Evolutionary conservation across 495 filamentous ascomycete genomes (phyloP).

Genomic region (Symbiotaphrina buchneri): DNA sequence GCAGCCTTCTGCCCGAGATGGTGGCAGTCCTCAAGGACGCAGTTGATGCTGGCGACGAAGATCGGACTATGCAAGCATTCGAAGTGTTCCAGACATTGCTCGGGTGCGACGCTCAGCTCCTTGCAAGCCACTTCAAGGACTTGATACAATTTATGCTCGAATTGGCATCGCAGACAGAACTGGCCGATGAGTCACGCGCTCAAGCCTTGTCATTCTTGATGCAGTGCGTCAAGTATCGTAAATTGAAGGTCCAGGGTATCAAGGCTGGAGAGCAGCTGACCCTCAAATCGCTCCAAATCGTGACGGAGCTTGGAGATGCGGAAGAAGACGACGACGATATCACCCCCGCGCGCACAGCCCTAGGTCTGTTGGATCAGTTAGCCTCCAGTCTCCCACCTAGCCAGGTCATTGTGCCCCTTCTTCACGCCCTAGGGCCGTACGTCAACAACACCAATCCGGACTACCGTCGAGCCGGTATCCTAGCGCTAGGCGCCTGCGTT

Average conservation of each 20-base stretch:
- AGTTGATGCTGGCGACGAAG: constrained; percentile 59
- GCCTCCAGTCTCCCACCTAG: constrained; percentile 71
- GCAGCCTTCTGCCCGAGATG: constrained; percentile 66
- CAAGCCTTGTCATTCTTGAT: constrained; percentile 89
- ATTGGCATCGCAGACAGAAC: constrained; percentile 45
- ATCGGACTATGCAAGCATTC: constrained; percentile 69
- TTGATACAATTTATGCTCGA: constrained; percentile 88
- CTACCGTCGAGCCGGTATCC: constrained; percentile 70
- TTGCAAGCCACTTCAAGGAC: constrained; percentile 72
- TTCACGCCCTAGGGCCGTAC: constrained; percentile 64
- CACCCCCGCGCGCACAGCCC: constrained; percentile 68
- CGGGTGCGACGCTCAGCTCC: constrained; percentile 65
- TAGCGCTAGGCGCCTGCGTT: constrained; percentile 81
- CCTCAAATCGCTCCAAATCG: constrained; percentile 61
- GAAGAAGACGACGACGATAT: constrained; percentile 61
- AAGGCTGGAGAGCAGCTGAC: constrained; percentile 69
- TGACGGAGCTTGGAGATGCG: constrained; percentile 62
- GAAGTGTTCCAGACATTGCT: constrained; percentile 95
- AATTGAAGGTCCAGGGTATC: constrained; percentile 83
- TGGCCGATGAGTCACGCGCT: constrained; percentile 63
- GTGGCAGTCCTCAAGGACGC: constrained; percentile 70
- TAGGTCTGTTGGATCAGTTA: constrained; percentile 74
- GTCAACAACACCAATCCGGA: constrained; percentile 48
- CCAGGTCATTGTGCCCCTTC: constrained; percentile 82
- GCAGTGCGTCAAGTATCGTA: constrained; percentile 75